phyloP scores from a whole-genome alignment of 2,329 filamentous ascomycete genomes.

The Paecilomyces sp. region DNA sequence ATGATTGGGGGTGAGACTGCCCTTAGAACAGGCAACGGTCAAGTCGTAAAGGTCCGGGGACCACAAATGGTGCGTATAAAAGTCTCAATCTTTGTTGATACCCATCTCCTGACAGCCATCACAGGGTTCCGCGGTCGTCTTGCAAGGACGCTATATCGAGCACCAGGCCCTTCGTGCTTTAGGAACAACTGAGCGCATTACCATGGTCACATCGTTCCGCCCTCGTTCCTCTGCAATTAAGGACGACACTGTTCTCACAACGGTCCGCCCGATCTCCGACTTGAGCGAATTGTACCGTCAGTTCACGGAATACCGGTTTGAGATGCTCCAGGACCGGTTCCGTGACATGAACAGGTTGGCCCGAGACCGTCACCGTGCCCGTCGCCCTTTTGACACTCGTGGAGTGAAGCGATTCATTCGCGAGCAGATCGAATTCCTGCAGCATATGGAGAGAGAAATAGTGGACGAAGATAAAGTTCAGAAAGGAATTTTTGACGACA shows the following conservation, averaged over 20 bases:
- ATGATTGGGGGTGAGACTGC: conserved; percentile 62
- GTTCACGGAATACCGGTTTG: conserved; percentile 56
- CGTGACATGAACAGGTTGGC: conserved; percentile 14
- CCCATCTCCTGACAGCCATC: conserved; percentile 4
- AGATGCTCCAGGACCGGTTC: conserved; percentile 55
- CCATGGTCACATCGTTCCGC: conserved; percentile 60
- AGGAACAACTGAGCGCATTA: conserved; percentile 55
- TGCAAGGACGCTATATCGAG: conserved; percentile 61
- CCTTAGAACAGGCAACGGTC: conserved; percentile 47
- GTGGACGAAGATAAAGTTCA: conserved; percentile 33
- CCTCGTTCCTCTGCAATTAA: conserved; percentile 47
- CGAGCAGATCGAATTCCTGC: conserved; percentile 21
- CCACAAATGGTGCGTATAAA: conserved; percentile 48
- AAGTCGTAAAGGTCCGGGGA: conserved; percentile 52
- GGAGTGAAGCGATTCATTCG: conserved; percentile 19
- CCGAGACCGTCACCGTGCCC: conserved; percentile 24
- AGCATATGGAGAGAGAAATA: conserved; percentile 34
- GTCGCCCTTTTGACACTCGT: conserved; percentile 23
- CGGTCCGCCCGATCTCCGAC: conserved; percentile 53
- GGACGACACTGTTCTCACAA: conserved; percentile 56
- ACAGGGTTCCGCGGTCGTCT: conserved; percentile 56
- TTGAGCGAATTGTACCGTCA: conserved; percentile 53
- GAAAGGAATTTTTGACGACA: conserved; percentile 27
- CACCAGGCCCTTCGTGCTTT: conserved; percentile 56
- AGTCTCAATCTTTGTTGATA: not conserved